phyloP scores from a whole-genome alignment of 2,329 filamentous ascomycete genomes.

The Arachnomyces sp. region DNA sequence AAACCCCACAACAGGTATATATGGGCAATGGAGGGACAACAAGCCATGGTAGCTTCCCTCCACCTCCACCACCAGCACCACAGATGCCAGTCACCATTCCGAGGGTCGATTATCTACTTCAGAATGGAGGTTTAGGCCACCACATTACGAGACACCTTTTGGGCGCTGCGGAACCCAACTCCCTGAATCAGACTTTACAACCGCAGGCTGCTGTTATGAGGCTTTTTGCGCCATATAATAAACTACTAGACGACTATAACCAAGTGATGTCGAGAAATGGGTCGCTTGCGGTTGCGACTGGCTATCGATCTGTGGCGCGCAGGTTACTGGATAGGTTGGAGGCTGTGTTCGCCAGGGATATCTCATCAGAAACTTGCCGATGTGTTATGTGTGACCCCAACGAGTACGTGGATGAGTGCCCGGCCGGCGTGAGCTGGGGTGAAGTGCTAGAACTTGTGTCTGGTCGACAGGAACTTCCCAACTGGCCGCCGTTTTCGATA shows the following conservation, averaged over 20 bases:
- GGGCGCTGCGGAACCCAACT: constrained; percentile 39
- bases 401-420: constrained; percentile 47
- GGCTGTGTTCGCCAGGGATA: constrained; percentile 86
- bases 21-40: constrained; percentile 25
- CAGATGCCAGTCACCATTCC: constrained; percentile 60
- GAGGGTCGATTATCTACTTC: constrained; percentile 82
- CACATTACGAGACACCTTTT: constrained; percentile 67
- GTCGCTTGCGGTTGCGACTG: constrained; percentile 88
- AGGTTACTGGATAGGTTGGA: constrained; percentile 82
- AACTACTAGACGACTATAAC: constrained; percentile 76
- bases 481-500: constrained; percentile 82
- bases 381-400: constrained; percentile 75
- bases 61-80: constrained; percentile 70
- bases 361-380: constrained; percentile 74
- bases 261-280: constrained; percentile 74
- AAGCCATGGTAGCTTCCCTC: constrained; percentile 33
- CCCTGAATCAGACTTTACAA: constrained; percentile 51
- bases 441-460: constrained; percentile 91
- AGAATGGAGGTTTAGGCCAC: constrained; percentile 71
- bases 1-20: constrained; percentile 29
- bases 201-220: constrained; percentile 60
- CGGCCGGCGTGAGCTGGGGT: constrained; percentile 74
- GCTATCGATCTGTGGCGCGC: constrained; percentile 88
- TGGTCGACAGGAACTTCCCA: constrained; percentile 73
- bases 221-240: constrained; percentile 75